Evolutionary conservation across 1,139 yeast genomes (phyloP), one percentile per base, ranked within the genome.

Genomic region (Diutina scorzettiae): DNA sequence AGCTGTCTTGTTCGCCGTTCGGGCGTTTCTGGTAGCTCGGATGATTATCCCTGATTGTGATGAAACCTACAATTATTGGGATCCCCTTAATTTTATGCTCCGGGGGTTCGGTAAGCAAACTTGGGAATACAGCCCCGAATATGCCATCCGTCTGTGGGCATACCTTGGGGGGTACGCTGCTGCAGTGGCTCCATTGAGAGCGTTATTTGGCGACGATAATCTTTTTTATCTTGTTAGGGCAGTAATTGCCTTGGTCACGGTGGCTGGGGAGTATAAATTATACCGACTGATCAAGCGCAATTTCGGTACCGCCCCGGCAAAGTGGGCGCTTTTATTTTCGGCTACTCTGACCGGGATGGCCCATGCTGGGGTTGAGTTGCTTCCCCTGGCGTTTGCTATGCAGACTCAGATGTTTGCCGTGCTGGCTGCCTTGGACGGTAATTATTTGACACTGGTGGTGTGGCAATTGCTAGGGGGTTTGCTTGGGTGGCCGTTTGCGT

Each of bases 41-140:
- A 77, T 85, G 59, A 78, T 82, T 34, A 80, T 86, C 23, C 74
- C 89, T 2, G 96, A 86, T 54, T 85, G 95, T 56, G 96, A 86
- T 57, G 61, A 57, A 33, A 71, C 76, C 0, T 89, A 76, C 69
- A 89, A 89, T 54, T 89, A 85, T 60, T 87, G 89, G 91, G 98
- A 89, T 51, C 96, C 98, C 0, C 65, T 89, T 45, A 91, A 89
- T 55, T 68, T 82, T 43, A 53, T 89, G 31, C 62, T 81, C 3
- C 73, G 95, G 49, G 82, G 81, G 2, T 86, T 84, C 57, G 98
- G 97, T 2, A 83, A 86, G 51, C 87, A 87, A 58, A 89, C 97
- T 0, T 89, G 96, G 97, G 97, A 89, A 55, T 89, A 89, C 57
- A 85, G 96, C 1, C 96, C 97, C 0, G 84, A 73, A 44, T 86